These are phyloP conservation scores for Volvox carteri DNA, from an alignment of 163 green algal genomes.

Conservation along the genomic window DNA sequence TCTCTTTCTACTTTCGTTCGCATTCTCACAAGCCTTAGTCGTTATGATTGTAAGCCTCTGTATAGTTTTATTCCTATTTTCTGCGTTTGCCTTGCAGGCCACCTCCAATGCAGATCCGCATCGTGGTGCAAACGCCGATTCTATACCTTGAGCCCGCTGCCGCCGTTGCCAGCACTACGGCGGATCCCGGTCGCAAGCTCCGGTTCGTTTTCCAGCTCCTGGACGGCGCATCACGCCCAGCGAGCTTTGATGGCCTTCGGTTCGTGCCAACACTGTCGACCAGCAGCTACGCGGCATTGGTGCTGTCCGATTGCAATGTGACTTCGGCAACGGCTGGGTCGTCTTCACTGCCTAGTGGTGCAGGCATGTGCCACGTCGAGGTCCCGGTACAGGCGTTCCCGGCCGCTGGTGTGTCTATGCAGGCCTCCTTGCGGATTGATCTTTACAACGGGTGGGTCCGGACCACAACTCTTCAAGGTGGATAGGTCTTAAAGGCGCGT, in stretches of 20 bases:
- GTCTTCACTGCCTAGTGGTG: background rate
- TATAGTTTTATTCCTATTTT: background rate
- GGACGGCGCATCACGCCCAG: background rate
- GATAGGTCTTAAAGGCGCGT: too few relatives aligned
- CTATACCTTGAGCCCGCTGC: slow-evolving; percentile 35
- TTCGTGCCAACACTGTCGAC: slow-evolving; percentile 8
- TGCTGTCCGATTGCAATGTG: slow-evolving; percentile 6
- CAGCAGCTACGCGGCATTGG: background rate
- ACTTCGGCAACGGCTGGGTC: background rate
- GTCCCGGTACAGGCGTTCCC: slow-evolving; percentile 22
- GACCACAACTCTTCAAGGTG: too few relatives aligned
- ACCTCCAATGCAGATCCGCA: background rate
- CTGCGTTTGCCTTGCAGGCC: slow-evolving; percentile 23
- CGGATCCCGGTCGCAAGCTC: slow-evolving; percentile 4
- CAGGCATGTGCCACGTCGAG: slow-evolving; percentile 1
- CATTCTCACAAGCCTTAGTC: too few relatives aligned
- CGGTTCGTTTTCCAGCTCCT: slow-evolving; percentile 53
- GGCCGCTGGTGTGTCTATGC: background rate
- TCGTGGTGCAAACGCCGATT: slow-evolving; percentile 27
- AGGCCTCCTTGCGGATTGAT: slow-evolving; percentile 4
- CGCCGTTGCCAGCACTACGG: background rate
- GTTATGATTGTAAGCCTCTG: too few relatives aligned
- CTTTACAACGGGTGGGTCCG: slow-evolving; percentile 42
- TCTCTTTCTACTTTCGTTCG: too few relatives aligned
- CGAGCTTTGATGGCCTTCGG: background rate